phyloP scores from a whole-genome alignment of 2,329 filamentous ascomycete genomes.

The Trichoderma hamatum region DNA sequence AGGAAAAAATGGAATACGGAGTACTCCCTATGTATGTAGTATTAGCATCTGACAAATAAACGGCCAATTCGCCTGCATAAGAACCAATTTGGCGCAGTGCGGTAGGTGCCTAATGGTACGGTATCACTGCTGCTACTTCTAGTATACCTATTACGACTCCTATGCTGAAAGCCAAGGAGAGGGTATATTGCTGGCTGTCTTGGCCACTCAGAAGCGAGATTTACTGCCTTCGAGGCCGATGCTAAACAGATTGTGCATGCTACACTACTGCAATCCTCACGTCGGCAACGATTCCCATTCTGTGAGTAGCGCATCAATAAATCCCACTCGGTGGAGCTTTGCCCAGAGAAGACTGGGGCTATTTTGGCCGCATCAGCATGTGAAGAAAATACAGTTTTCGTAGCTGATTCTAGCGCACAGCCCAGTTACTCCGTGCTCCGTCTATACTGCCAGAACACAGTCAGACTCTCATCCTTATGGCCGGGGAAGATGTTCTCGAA shows the following conservation, averaged over 20 bases:
- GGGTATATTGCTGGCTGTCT: not conserved
- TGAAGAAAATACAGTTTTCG: not conserved
- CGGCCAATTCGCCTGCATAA: not conserved
- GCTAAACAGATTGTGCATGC: not conserved
- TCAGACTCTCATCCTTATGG: slow-evolving; percentile 2
- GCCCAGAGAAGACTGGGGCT: not conserved
- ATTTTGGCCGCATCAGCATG: not conserved
- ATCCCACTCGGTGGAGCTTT: not conserved
- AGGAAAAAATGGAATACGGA: not conserved
- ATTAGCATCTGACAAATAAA: not conserved
- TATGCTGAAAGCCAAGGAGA: not conserved
- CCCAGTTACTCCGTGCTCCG: not conserved
- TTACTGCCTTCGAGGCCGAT: not conserved
- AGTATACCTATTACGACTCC: not conserved
- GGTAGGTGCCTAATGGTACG: too few relatives aligned
- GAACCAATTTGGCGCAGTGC: too few relatives aligned
- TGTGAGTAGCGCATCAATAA: not conserved
- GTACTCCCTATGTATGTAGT: too few relatives aligned
- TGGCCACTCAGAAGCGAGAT: not conserved
- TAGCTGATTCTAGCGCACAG: not conserved
- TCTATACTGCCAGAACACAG: not conserved
- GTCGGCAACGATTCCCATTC: not conserved
- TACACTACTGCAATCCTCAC: not conserved
- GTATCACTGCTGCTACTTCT: not conserved
- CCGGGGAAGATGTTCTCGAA: not conserved